Conservation (phyloP, 805 yeast species). For the Millerozyma miso region DNA sequence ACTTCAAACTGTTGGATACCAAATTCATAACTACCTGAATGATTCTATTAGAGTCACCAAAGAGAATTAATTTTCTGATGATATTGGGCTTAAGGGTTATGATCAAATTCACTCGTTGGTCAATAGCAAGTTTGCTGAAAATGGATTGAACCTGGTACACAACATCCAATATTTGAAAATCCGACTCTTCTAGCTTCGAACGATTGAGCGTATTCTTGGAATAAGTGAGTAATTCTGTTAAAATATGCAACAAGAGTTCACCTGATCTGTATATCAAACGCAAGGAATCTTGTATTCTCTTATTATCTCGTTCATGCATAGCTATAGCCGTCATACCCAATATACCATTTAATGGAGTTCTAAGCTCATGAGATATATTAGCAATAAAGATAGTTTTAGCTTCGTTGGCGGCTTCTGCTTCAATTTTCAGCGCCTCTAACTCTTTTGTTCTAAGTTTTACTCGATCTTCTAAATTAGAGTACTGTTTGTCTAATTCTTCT, state of each 20-base stretch:
- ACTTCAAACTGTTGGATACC: slow-evolving; percentile 85
- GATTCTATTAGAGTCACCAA: slow-evolving; percentile 87
- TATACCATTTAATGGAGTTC: slow-evolving; percentile 95
- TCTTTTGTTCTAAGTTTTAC: slow-evolving; percentile 84
- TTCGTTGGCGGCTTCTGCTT: slow-evolving; percentile 93
- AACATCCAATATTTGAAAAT: slow-evolving; percentile 75
- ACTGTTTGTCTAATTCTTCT: slow-evolving; percentile 79
- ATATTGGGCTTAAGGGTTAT: slow-evolving; percentile 61
- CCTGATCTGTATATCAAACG: slow-evolving; percentile 88
- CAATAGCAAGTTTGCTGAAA: slow-evolving; percentile 74
- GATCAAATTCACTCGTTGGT: slow-evolving; percentile 66
- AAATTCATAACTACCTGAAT: slow-evolving; percentile 90
- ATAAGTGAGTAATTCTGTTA: slow-evolving; percentile 87
- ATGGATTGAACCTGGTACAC: slow-evolving; percentile 82
- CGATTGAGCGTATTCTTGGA: slow-evolving; percentile 87
- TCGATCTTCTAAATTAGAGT: slow-evolving; percentile 79
- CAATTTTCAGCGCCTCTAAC: slow-evolving; percentile 79
- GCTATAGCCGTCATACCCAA: slow-evolving; percentile 94
- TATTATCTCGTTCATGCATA: slow-evolving; percentile 74
- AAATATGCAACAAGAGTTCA: slow-evolving; percentile 78
- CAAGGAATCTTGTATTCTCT: slow-evolving; percentile 67
- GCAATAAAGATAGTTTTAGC: slow-evolving; percentile 66
- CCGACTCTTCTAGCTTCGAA: slow-evolving; percentile 76
- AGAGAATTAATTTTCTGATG: slow-evolving; percentile 59
- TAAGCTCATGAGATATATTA: slow-evolving; percentile 53